phyloP scores from a whole-genome alignment of 2,329 filamentous ascomycete species.

The Penicillium decumbens region DNA sequence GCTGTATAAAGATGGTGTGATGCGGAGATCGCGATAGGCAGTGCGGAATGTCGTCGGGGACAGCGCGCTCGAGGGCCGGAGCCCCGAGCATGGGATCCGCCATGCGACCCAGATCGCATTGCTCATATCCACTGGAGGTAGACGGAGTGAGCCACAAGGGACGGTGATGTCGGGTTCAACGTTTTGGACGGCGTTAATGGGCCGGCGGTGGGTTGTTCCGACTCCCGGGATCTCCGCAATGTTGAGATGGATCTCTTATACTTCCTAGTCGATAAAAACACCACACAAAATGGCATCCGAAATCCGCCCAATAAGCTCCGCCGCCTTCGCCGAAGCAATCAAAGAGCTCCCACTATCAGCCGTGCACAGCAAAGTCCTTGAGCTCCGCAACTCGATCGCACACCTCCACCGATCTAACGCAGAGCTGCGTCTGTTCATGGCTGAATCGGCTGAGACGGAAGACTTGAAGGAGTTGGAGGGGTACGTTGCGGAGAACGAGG shows the following conservation, averaged over 20 bases:
- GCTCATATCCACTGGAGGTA: slow-evolving; percentile 36
- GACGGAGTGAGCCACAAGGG: neutral
- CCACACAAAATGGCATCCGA: slow-evolving; percentile 46
- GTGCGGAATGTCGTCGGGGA: slow-evolving; percentile 19
- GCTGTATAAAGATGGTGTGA: slow-evolving; percentile 19
- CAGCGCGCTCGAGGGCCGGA: slow-evolving; percentile 27
- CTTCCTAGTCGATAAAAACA: neutral
- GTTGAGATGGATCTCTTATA: neutral
- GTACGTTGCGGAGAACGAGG: slow-evolving; percentile 54
- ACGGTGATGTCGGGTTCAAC: neutral
- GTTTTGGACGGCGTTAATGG: neutral
- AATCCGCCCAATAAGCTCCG: slow-evolving; percentile 47
- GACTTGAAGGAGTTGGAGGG: slow-evolving; percentile 39
- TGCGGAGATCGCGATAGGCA: slow-evolving; percentile 21
- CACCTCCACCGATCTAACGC: slow-evolving; percentile 56
- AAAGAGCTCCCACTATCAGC: slow-evolving; percentile 54
- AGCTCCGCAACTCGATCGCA: slow-evolving; percentile 56
- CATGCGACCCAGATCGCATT: slow-evolving; percentile 41
- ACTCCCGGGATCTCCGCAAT: neutral
- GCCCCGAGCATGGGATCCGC: slow-evolving; percentile 38
- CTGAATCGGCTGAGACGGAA: slow-evolving; percentile 49
- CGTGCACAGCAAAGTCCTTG: slow-evolving; percentile 57
- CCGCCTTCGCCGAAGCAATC: slow-evolving; percentile 53
- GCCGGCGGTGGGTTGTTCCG: neutral
- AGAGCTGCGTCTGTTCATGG: slow-evolving; percentile 51